Conservation (phyloP, 176 grass and related monocot genomes). For the Eleusine coracana region DNA sequence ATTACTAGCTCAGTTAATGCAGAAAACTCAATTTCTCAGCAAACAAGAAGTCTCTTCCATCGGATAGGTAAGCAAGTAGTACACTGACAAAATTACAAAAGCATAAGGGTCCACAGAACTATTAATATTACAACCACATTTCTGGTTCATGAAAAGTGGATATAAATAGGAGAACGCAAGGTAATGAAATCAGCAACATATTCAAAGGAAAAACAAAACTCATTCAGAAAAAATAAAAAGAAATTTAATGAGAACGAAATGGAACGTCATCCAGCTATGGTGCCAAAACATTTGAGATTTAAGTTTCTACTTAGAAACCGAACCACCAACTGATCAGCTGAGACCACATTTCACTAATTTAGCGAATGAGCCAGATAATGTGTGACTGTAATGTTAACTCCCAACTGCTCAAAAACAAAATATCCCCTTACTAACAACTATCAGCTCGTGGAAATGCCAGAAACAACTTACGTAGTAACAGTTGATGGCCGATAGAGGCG, state of each 20-base stretch:
- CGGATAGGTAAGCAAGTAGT: not conserved
- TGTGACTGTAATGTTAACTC: not conserved
- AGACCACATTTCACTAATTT: not conserved
- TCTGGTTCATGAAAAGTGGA: slow-evolving; percentile 7
- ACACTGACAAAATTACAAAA: slow-evolving; percentile 1
- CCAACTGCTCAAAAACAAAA: slow-evolving; percentile 11
- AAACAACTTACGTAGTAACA: slow-evolving; percentile 75
- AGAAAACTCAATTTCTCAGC: not conserved
- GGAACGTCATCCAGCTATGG: not conserved
- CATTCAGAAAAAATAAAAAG: not conserved
- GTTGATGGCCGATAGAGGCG: slow-evolving; percentile 83
- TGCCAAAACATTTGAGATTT: slow-evolving; percentile 1
- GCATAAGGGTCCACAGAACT: not conserved
- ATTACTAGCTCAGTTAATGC: slow-evolving; percentile 25
- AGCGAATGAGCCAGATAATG: slow-evolving; percentile 1
- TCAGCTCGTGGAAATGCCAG: slow-evolving; percentile 9
- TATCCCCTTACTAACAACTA: not conserved
- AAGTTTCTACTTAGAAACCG: slow-evolving; percentile 14
- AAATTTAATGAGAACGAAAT: slow-evolving; percentile 10
- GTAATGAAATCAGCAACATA: slow-evolving; percentile 14
- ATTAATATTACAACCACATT: slow-evolving; percentile 19
- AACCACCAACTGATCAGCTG: not conserved
- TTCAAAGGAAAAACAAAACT: not conserved
- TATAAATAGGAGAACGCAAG: slow-evolving; percentile 7
- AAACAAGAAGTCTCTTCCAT: not conserved